A percentile compares a stretch with the other conserved stretches of the same genome.
Conservation (phyloP, 1,139 yeast genomes). For the Trichomonascaceae sp. region DNA sequence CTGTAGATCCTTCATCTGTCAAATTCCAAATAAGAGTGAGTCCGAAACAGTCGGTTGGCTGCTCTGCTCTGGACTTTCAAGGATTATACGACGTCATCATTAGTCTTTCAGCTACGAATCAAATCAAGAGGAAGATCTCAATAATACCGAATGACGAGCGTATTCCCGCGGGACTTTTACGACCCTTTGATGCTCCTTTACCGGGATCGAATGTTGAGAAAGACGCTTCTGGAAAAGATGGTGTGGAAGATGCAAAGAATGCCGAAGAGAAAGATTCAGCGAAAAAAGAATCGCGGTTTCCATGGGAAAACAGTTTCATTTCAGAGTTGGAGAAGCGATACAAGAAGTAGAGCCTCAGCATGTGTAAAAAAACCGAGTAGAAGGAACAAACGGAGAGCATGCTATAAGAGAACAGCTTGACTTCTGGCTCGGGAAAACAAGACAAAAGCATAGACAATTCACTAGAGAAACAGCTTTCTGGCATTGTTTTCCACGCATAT, state of each 20-base stretch:
- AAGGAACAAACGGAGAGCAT: no score
- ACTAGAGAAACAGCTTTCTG: no score
- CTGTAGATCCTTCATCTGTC: constrained; percentile 10
- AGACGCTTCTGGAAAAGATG: neutral
- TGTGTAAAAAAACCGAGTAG: no score
- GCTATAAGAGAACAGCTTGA: no score
- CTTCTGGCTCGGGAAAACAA: no score
- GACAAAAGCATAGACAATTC: neutral
- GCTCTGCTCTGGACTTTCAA: constrained; percentile 16
- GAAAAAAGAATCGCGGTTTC: constrained; percentile 16
- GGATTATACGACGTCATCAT: constrained; percentile 16
- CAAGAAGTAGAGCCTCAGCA: constrained; percentile 9
- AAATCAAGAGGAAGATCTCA: constrained; percentile 9
- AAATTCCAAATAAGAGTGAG: constrained; percentile 2
- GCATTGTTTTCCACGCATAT: no score
- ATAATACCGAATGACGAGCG: neutral
- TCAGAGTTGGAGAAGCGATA: constrained; percentile 15
- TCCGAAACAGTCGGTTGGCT: neutral
- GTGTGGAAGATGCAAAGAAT: constrained; percentile 2
- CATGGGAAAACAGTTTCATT: constrained; percentile 29
- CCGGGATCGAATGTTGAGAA: constrained; percentile 9
- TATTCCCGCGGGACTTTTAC: neutral
- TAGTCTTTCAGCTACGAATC: constrained; percentile 13
- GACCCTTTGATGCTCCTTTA: constrained; percentile 16
- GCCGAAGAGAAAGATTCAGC: neutral